Conservation (phyloP, 176 grass and related monocot species). For the Panicum miliaceum region DNA sequence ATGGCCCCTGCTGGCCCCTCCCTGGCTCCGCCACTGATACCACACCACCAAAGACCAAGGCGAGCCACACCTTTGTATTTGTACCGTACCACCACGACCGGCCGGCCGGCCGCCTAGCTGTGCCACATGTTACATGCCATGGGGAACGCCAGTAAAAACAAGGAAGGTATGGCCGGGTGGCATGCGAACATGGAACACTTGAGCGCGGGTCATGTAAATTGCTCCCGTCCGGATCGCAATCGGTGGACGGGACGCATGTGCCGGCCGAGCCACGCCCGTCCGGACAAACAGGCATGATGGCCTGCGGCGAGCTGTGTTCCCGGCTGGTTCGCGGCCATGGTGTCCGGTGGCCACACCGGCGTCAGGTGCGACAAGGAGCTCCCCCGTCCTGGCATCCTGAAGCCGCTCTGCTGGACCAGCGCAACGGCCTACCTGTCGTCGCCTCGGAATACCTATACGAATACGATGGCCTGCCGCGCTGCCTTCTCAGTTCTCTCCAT, state of each 20-base stretch:
- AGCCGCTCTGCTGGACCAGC: background rate
- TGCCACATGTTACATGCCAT: background rate
- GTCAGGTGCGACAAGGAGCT: slow-evolving; percentile 40
- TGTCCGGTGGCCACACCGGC: slow-evolving; percentile 37
- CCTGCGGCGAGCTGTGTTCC: background rate
- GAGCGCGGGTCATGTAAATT: background rate
- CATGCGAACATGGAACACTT: slow-evolving; percentile 1
- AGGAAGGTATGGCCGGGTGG: background rate
- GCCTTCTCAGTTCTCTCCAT: background rate
- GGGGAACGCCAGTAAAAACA: background rate
- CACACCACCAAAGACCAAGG: background rate
- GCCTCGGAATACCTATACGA: background rate
- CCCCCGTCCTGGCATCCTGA: slow-evolving; percentile 29
- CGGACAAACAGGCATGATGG: slow-evolving; percentile 9
- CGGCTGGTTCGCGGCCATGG: background rate
- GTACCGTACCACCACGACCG: background rate
- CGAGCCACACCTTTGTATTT: background rate
- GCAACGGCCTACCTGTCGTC: slow-evolving; percentile 20
- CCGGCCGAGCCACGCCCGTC: slow-evolving; percentile 4
- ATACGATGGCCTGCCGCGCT: background rate
- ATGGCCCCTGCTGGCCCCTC: too few species aligned
- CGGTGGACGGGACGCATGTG: background rate
- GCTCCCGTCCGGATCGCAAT: slow-evolving; percentile 5
- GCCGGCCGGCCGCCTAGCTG: background rate
- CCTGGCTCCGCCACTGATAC: too few species aligned